Percentiles rank a stretch among this genome's conserved stretches.
Evolutionary conservation across 225 moss, liverwort and hornwort genomes (phyloP).

Genomic region (Thuidium tamariscinum): DNA sequence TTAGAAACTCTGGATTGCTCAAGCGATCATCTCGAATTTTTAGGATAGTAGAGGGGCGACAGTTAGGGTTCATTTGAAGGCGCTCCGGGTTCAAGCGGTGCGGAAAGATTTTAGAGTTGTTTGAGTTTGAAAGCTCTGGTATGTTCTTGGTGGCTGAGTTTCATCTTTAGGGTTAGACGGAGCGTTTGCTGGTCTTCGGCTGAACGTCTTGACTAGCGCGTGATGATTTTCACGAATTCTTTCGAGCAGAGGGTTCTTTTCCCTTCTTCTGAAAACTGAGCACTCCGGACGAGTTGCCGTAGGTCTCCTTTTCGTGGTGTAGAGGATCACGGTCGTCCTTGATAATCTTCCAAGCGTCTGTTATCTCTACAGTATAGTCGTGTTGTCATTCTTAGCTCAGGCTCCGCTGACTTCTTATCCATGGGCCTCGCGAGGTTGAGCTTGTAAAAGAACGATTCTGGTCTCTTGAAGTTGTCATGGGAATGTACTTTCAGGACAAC

Average conservation of each 20-base stretch:
- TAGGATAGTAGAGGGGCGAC: background rate
- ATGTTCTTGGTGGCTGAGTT: background rate
- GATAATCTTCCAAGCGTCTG: background rate
- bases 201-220: background rate
- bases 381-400: background rate
- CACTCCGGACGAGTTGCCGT: background rate
- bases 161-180: background rate
- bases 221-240: background rate
- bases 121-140: background rate
- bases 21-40: background rate
- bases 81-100: background rate
- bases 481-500: background rate
- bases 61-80: constrained; percentile 10
- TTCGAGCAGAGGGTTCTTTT: background rate
- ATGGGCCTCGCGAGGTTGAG: background rate
- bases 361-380: background rate
- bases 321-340: background rate
- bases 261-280: background rate
- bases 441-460: background rate
- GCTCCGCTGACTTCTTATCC: background rate
- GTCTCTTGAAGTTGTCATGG: background rate
- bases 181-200: background rate
- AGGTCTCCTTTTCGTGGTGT: background rate
- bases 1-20: background rate
- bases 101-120: background rate